Conservation (phyloP, 495 filamentous ascomycete genomes). For the Penicillium cinerascens region DNA sequence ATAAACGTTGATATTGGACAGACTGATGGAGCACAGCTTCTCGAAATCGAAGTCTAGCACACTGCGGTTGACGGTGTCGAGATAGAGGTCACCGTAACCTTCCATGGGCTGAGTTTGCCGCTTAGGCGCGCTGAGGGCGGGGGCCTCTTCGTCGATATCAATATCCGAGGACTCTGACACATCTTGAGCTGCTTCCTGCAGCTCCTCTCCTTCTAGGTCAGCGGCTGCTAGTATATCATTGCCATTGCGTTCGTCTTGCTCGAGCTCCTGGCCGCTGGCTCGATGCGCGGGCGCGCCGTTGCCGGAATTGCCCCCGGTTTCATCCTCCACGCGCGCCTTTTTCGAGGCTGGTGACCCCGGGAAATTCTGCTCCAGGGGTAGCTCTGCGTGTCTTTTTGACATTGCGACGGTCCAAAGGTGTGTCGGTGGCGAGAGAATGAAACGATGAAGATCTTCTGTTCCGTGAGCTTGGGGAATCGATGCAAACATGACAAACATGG, state of each 20-base stretch:
- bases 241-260: conserved; percentile 36
- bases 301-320: conserved; percentile 30
- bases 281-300: conserved; percentile 43
- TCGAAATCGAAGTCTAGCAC: conserved; percentile 96
- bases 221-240: conserved; percentile 36
- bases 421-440: conserved; percentile 9
- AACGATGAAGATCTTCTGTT: conserved; percentile 12
- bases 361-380: conserved; percentile 64
- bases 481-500: conserved; percentile 47
- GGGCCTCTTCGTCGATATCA: conserved; percentile 38
- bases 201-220: conserved; percentile 38
- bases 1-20: conserved; percentile 98
- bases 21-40: conserved; percentile 90
- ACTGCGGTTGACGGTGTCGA: conserved; percentile 89
- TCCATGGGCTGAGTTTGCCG: conserved; percentile 75
- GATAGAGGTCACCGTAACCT: conserved; percentile 93
- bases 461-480: conserved; percentile 6
- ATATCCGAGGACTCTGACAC: conserved; percentile 28
- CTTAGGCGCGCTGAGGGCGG: conserved; percentile 42
- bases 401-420: conserved; percentile 38
- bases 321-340: conserved; percentile 64
- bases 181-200: conserved; percentile 37
- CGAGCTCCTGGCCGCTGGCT: conserved; percentile 28
- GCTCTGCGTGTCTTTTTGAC: conserved; percentile 75
- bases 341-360: conserved; percentile 72